Conservation (phyloP, 176 grass and related monocot species). For the Oryza rufipogon region DNA sequence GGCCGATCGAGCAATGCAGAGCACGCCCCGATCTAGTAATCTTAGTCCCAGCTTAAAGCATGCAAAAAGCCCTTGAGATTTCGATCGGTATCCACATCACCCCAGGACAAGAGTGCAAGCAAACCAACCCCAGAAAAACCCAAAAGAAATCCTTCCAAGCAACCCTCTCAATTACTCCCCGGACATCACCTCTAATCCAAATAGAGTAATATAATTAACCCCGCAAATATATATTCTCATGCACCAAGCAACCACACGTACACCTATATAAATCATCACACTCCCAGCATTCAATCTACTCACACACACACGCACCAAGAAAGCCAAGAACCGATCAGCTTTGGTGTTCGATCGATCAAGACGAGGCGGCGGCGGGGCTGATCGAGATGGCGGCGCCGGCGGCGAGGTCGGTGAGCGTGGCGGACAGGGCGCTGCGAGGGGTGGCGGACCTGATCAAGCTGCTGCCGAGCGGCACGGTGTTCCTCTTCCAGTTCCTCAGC, state of each 20-base stretch:
- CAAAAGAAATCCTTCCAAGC: constrained; percentile 49
- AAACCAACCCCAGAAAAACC: constrained; percentile 31
- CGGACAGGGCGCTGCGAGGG: constrained; percentile 51
- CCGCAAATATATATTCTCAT: constrained; percentile 22
- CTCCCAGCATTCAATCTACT: background rate
- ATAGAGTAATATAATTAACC: background rate
- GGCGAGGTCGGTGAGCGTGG: constrained; percentile 31
- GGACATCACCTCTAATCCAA: background rate
- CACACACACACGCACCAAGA: background rate
- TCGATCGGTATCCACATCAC: background rate
- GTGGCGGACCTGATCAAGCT: constrained; percentile 84
- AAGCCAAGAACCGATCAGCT: background rate
- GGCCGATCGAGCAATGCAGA: background rate
- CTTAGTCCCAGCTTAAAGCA: constrained; percentile 49
- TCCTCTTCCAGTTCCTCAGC: constrained; percentile 74
- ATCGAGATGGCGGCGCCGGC: constrained; percentile 29
- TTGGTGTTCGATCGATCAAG: too few species aligned
- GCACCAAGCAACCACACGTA: background rate
- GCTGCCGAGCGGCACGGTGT: constrained; percentile 78
- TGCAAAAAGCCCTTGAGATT: background rate
- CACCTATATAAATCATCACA: constrained; percentile 36
- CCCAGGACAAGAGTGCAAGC: constrained; percentile 53
- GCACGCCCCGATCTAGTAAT: background rate
- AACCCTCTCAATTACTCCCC: constrained; percentile 30
- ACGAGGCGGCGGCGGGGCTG: constrained; percentile 16